phyloP scores from a whole-genome alignment of 768 basidiomycete genomes.

The Candolleomyces aberdarensis region DNA sequence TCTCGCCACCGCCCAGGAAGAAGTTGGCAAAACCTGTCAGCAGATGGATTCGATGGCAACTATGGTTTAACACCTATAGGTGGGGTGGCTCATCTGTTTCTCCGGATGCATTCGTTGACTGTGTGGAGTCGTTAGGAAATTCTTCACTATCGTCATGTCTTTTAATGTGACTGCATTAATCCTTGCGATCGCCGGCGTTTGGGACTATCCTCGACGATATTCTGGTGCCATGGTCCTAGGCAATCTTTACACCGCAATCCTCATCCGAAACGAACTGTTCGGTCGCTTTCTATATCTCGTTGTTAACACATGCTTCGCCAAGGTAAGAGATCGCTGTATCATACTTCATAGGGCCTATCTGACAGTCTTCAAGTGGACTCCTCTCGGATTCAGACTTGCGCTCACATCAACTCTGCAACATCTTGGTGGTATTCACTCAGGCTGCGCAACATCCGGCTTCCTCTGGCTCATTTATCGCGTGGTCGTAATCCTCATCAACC shows the following conservation, averaged over 20 bases:
- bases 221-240: conserved; percentile 73
- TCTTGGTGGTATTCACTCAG: conserved; percentile 82
- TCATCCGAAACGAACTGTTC: conserved; percentile 81
- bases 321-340: conserved; percentile 38
- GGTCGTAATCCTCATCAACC: conserved; percentile 48
- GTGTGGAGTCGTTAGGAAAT: conserved; percentile 48
- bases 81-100: conserved; percentile 20
- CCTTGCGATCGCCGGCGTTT: conserved; percentile 59
- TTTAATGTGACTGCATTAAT: conserved; percentile 60
- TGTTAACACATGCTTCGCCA: conserved; percentile 76
- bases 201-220: conserved; percentile 64
- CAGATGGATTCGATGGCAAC: conserved; percentile 54
- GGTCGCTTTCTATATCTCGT: conserved; percentile 71
- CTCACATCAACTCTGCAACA: conserved; percentile 76
- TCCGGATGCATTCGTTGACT: background rate
- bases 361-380: conserved; percentile 36
- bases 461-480: conserved; percentile 69
- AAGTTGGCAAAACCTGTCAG: conserved; percentile 36
- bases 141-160: conserved; percentile 60
- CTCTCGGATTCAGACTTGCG: conserved; percentile 55
- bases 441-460: conserved; percentile 73
- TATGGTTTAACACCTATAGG: conserved; percentile 85
- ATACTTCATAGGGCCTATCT: background rate
- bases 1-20: conserved; percentile 13
- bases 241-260: conserved; percentile 67